These are phyloP conservation scores for Daldinia sp. DNA, from an alignment of 2,329 filamentous ascomycete species.

Conservation along the genomic window DNA sequence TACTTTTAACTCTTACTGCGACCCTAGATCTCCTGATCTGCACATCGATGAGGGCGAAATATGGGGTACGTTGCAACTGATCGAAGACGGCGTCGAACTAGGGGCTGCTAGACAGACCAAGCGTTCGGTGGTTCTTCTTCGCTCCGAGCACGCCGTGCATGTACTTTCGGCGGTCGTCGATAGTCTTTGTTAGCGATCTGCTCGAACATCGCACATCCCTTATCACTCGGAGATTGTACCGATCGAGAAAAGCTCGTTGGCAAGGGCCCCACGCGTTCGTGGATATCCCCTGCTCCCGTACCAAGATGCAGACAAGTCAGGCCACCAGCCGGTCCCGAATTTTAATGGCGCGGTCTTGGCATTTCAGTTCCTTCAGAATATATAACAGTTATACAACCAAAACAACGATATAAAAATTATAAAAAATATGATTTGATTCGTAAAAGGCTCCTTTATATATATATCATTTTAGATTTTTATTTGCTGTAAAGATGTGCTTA, in stretches of 20 bases:
- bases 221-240: neutral
- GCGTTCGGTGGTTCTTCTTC: slow-evolving; percentile 8
- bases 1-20: neutral
- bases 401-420: too few relatives aligned
- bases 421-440: too few relatives aligned
- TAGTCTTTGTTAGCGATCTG: neutral
- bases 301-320: slow-evolving; percentile 20
- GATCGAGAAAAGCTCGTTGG: slow-evolving; percentile 10
- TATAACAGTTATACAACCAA: too few relatives aligned
- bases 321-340: neutral
- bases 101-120: slow-evolving; percentile 7
- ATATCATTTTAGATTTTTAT: too few relatives aligned
- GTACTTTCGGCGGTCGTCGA: neutral
- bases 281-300: slow-evolving; percentile 17
- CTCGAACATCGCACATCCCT: neutral
- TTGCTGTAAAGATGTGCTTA: too few relatives aligned
- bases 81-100: slow-evolving; percentile 15
- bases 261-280: slow-evolving; percentile 6
- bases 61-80: slow-evolving; percentile 21
- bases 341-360: too few relatives aligned
- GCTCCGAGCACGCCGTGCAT: slow-evolving; percentile 1
- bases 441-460: too few relatives aligned
- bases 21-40: slow-evolving; percentile 16
- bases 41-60: slow-evolving; percentile 7
- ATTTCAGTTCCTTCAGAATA: too few relatives aligned